Evolutionary conservation across 75 land plant species (phyloP).

Genomic region (Azolla pinnata): DNA sequence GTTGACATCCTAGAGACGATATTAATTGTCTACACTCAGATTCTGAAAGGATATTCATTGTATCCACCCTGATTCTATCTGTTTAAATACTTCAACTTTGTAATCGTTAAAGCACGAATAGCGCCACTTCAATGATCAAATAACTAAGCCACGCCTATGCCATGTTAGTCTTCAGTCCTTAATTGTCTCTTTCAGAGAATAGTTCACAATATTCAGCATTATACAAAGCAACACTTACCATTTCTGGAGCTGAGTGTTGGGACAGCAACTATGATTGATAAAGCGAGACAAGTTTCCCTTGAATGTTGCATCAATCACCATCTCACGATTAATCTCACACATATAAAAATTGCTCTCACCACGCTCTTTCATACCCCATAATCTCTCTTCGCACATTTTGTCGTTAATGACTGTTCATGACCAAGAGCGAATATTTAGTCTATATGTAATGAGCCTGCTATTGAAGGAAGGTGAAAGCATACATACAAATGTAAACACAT

Average conservation of each 20-base stretch:
- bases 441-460: not conserved
- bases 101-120: no score
- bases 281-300: constrained; percentile 85
- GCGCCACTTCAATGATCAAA: no score
- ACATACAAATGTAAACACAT: constrained; percentile 1
- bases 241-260: constrained; percentile 92
- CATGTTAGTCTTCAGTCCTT: no score
- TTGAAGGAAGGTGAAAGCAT: not conserved
- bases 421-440: constrained; percentile 8
- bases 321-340: constrained; percentile 78
- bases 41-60: no score
- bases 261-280: constrained; percentile 85
- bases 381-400: constrained; percentile 88
- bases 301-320: constrained; percentile 94
- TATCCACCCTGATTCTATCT: no score
- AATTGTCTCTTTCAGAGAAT: no score
- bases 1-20: no score
- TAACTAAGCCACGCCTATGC: no score
- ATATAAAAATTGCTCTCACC: constrained; percentile 87
- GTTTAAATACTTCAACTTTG: no score
- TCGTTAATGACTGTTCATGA: constrained; percentile 75
- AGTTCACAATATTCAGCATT: no score
- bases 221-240: no score
- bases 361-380: constrained; percentile 86
- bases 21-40: no score